Conservation (phyloP, 2,329 filamentous ascomycete species). For the Penicillium psychrosexuale region DNA sequence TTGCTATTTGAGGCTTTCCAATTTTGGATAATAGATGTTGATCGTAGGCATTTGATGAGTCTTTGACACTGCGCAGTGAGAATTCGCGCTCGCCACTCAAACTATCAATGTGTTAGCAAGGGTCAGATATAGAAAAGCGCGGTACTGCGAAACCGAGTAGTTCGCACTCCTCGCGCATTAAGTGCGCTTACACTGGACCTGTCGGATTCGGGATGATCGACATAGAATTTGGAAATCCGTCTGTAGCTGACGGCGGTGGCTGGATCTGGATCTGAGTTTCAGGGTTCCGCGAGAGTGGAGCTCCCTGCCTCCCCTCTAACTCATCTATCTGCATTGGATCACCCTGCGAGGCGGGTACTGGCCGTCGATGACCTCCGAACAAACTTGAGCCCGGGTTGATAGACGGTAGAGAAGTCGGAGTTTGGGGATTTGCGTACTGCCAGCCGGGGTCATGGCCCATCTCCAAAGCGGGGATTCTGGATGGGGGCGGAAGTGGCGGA, state of each 20-base stretch:
- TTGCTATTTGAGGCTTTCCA: constrained; percentile 60
- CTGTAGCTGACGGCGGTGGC: constrained; percentile 31
- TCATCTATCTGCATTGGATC: constrained; percentile 41
- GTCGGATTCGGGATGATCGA: constrained; percentile 26
- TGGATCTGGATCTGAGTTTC: constrained; percentile 38
- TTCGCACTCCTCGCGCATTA: neutral
- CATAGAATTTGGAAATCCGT: constrained; percentile 35
- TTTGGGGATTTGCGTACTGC: constrained; percentile 59
- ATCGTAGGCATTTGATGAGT: constrained; percentile 61
- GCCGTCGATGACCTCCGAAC: constrained; percentile 44
- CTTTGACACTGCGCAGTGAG: constrained; percentile 56
- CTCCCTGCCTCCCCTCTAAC: constrained; percentile 32
- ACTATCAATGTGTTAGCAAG: constrained; percentile 35
- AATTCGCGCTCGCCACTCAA: constrained; percentile 60
- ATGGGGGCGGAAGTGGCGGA: constrained; percentile 65
- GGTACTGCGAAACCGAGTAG: neutral
- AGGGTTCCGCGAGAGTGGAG: constrained; percentile 31
- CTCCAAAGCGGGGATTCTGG: constrained; percentile 56
- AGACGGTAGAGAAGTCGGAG: constrained; percentile 47
- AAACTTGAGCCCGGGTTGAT: constrained; percentile 52
- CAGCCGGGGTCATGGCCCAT: constrained; percentile 60
- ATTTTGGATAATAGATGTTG: constrained; percentile 62
- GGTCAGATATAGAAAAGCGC: neutral
- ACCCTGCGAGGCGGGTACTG: constrained; percentile 31
- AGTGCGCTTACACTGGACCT: constrained; percentile 34